Percentiles rank a stretch among this genome's conserved stretches.
Conservation (phyloP, 108 stramenopile species). For the Pelagomonas calceolata region DNA sequence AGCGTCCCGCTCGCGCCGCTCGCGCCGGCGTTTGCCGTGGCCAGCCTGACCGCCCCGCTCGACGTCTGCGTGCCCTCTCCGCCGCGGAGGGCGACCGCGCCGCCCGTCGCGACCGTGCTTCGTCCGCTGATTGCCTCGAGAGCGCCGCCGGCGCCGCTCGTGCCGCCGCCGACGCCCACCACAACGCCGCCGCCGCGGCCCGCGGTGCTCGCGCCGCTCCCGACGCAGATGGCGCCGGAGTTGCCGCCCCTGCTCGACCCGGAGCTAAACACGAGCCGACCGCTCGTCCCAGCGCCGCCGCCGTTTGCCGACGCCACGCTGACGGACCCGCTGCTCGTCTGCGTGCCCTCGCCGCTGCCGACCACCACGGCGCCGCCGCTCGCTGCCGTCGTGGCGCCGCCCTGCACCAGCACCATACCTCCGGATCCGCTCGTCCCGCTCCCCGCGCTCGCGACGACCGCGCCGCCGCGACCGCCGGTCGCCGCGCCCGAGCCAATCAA, state of each 20-base stretch:
- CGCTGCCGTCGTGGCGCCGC: neutral
- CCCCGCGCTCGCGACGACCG: neutral
- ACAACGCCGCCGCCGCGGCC: neutral
- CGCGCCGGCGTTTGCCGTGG: neutral
- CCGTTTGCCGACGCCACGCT: neutral
- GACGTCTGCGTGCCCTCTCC: neutral
- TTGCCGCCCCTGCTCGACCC: neutral
- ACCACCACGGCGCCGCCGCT: neutral
- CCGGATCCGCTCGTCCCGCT: neutral
- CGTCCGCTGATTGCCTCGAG: neutral
- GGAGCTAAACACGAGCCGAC: neutral
- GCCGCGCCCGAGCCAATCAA: neutral
- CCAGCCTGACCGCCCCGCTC: neutral
- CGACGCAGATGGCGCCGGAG: slow-evolving; percentile 1
- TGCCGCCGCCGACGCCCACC: neutral
- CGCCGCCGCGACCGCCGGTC: neutral
- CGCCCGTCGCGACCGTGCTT: neutral
- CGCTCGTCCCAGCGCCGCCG: neutral
- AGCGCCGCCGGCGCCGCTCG: neutral
- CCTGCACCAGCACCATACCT: neutral
- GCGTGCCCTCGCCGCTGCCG: neutral
- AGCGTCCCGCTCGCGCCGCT: neutral
- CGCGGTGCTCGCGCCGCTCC: neutral
- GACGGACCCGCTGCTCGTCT: neutral
- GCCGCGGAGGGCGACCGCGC: neutral